These are phyloP conservation scores for Hypericum perforatum DNA, from an alignment of 345 rosid genomes.

Conservation along the genomic window DNA sequence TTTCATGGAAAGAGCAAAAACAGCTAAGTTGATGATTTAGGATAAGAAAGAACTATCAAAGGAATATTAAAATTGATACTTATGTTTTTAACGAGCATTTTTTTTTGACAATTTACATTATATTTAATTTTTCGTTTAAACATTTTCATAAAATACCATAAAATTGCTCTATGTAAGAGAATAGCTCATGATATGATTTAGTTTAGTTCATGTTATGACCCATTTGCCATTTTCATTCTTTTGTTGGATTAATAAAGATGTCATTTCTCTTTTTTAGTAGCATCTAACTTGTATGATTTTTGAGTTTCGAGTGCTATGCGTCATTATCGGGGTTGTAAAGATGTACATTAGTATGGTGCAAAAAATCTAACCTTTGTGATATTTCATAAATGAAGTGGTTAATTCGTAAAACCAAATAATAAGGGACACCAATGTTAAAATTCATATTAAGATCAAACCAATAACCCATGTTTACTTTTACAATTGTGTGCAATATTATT, in stretches of 20 bases:
- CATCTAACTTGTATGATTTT: constrained; percentile 74
- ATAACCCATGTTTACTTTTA: no score
- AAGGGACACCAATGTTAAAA: no score
- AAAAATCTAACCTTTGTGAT: no score
- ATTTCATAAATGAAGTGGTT: no score
- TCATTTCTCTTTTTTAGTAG: constrained; percentile 65
- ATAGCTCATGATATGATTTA: constrained; percentile 49
- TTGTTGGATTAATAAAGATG: constrained; percentile 52
- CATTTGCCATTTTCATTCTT: constrained; percentile 36
- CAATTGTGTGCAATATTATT: no score
- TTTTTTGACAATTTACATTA: no score
- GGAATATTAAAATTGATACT: no score
- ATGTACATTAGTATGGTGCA: constrained; percentile 83
- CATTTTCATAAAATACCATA: background rate
- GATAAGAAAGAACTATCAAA: no score
- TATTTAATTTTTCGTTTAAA: no score
- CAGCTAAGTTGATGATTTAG: constrained; percentile 27
- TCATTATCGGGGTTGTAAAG: constrained; percentile 70
- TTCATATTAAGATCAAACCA: no score
- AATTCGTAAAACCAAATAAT: no score
- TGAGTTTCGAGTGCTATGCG: constrained; percentile 89
- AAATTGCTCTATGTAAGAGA: constrained; percentile 19
- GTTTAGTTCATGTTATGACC: constrained; percentile 36
- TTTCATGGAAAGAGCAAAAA: background rate
- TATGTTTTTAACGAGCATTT: background rate